Percentiles rank a stretch among this genome's conserved stretches.
Evolutionary conservation across 225 moss, liverwort and hornwort species (phyloP).

Genomic region (Polytrichum commune): DNA sequence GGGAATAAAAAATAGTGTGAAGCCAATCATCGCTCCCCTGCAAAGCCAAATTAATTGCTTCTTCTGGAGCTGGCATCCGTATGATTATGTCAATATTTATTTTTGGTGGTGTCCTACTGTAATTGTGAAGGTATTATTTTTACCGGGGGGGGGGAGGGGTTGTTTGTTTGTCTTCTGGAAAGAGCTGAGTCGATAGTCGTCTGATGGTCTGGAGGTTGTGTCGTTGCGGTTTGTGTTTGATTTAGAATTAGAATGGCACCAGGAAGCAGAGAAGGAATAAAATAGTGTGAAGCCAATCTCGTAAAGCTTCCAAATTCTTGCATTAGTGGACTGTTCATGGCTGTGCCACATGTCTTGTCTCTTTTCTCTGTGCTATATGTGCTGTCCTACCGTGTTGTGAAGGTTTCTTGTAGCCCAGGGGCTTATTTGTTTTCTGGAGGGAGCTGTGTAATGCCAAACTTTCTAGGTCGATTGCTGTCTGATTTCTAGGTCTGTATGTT

Average conservation of each 20-base stretch:
- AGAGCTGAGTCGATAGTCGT: not conserved
- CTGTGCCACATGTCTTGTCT: not conserved
- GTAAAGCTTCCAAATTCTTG: not conserved
- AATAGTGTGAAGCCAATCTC: not conserved
- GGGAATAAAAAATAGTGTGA: too few relatives aligned
- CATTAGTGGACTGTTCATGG: not conserved
- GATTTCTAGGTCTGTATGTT: not conserved
- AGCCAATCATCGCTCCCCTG: too few relatives aligned
- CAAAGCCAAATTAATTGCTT: slow-evolving; percentile 8
- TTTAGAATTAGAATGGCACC: not conserved
- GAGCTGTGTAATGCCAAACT: too few relatives aligned
- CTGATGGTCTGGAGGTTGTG: not conserved
- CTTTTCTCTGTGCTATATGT: not conserved
- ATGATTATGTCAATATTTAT: slow-evolving; percentile 8
- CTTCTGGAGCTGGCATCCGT: slow-evolving; percentile 84
- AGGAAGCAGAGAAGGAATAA: too few relatives aligned
- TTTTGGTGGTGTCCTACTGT: not conserved
- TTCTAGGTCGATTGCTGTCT: not conserved
- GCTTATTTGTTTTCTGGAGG: too few relatives aligned
- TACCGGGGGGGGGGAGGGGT: too few relatives aligned
- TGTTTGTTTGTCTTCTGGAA: not conserved
- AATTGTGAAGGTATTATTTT: too few relatives aligned
- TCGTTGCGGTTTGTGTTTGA: not conserved
- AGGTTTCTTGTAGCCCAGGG: too few relatives aligned
- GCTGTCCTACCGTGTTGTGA: too few relatives aligned